Evolutionary conservation across 305 asterid genomes (phyloP), one percentile per base, ranked within the genome.

Genomic region (Fraxinus paxiana): DNA sequence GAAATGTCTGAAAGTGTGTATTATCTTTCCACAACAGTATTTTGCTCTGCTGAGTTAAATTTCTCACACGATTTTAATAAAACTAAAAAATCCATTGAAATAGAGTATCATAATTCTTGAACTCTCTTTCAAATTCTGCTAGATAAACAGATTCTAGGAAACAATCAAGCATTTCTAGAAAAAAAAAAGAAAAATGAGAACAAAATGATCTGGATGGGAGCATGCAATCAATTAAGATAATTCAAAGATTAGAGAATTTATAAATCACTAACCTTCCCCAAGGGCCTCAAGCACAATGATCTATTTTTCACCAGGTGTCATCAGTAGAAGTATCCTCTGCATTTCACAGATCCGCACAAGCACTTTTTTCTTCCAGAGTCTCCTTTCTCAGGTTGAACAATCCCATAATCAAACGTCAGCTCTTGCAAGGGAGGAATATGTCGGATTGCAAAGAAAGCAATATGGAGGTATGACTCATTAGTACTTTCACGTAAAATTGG

Each of bases 381-480:
- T 74, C 91, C 89, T 81, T 88, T 90, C 80, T 87, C 90, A 33
- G 94, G 75, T 33, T 85, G 84, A 84, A 87, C 84, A 81, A 90
- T 70, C 72, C 97, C 98, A 80, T 93, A 95, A 83, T 95, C 97
- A 82, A 84, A 93, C 2, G 92, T 91, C 81, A 95, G 85, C 90
- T 95, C 98, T 73, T 90, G 98, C 98, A 95, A 84, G 34, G 98
- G 98, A 82, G 98, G 98, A 84, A 95, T 91, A 80, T 93, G 98
- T n/a, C 88, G 77, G 75, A 92, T 81, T 73, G 98, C 92, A 86
- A 92, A 95, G 89, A 95, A 91, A 37, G 94, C 98, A 88, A 95
- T 84, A 77, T 93, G 95, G 77, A 92, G 89, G 88, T 83, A 89
- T 0, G 92, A 79, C 69, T 89, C 95, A 43, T 78, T 80, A 83